Base-by-base conservation (phyloP, 768 basidiomycete genomes). In the Amyloporia xantha region DNA sequence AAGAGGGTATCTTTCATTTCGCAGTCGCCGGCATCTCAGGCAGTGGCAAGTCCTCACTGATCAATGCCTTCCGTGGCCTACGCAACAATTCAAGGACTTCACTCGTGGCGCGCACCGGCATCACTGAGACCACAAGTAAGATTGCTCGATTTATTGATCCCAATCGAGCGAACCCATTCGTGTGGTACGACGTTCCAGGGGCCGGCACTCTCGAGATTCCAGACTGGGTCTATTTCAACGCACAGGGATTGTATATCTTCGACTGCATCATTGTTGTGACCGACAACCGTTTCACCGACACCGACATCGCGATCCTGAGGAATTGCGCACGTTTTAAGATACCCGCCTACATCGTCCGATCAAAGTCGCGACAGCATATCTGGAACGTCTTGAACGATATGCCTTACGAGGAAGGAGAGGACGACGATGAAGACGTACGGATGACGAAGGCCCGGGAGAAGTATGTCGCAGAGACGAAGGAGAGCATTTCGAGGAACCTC, bases 221-320 rank as follows among this genome's bases (percentile, higher is more conserved):
- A 17, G 30, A 45, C n/a, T 45, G 28, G 44, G 10, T 35, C 3
- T 36, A 35, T 17, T 45, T 45, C 44, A 45, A 17, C 30, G 44
- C 33, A 9, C 44, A 36, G 26, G 44, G 44, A 12, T 24, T 45
- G 30, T 45, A 45, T 33, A 24, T 36, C 30, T 28, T 45, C 17
- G 44, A 45, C 33, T 45, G 44, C 21, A 23, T 45, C 17, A 9
- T 45, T 5, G 44, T 45, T 17, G n/a, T 45, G n/a, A 13, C 36
- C 23, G 44, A 45, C 44, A 20, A 17, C n/a, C 44, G 44, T 19
- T 45, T 45, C 44, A 45, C 33, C 15, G 44, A 10, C 3, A 45
- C 30, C 5, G 44, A 45, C 44, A n/a, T 45, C 33, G 44, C 44
- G 30, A 45, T 45, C n/a, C 23, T 45, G 44, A 27, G 30, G 19